Conservation (phyloP, 2,329 filamentous ascomycete genomes). For the Cordyceps tenuipes region DNA sequence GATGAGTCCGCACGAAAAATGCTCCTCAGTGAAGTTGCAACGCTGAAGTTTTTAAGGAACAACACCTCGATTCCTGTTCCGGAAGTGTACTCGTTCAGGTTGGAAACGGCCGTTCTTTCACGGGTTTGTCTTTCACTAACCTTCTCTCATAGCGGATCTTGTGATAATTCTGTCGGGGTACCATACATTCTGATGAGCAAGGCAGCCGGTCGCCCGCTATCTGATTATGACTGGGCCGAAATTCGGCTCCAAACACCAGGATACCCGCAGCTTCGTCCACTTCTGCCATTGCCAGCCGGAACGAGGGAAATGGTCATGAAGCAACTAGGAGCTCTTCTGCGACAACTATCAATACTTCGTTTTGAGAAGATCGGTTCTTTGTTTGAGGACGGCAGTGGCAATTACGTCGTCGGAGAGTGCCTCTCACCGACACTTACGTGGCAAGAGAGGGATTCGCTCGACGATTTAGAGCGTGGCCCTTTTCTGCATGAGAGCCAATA, state of each 20-base stretch:
- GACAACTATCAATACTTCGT: conserved; percentile 11
- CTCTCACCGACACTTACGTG: conserved; percentile 17
- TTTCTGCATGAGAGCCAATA: conserved; percentile 19
- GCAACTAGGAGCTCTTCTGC: conserved; percentile 16
- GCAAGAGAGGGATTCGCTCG: conserved; percentile 18
- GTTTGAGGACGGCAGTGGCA: conserved; percentile 12
- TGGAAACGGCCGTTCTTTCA: neutral
- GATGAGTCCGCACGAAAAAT: conserved; percentile 15
- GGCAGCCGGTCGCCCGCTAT: conserved; percentile 15
- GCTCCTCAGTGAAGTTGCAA: conserved; percentile 17
- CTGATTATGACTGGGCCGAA: conserved; percentile 16
- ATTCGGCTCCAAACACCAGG: neutral
- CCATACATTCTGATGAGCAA: conserved; percentile 20
- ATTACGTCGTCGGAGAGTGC: conserved; percentile 16
- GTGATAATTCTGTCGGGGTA: conserved; percentile 16
- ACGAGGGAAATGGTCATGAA: conserved; percentile 16
- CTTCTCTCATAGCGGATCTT: conserved; percentile 10
- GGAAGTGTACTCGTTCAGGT: conserved; percentile 18
- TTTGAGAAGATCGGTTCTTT: conserved; percentile 20
- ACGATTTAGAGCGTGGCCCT: conserved; percentile 19
- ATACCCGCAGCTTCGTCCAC: conserved; percentile 8
- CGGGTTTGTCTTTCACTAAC: neutral
- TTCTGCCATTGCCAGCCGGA: conserved; percentile 15
- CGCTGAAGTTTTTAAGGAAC: conserved; percentile 14
- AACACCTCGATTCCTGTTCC: conserved; percentile 16